Percentiles rank a stretch among this genome's conserved stretches.
Evolutionary conservation across 768 basidiomycete species (phyloP).

Genomic region (Phaeolepiota aurea): DNA sequence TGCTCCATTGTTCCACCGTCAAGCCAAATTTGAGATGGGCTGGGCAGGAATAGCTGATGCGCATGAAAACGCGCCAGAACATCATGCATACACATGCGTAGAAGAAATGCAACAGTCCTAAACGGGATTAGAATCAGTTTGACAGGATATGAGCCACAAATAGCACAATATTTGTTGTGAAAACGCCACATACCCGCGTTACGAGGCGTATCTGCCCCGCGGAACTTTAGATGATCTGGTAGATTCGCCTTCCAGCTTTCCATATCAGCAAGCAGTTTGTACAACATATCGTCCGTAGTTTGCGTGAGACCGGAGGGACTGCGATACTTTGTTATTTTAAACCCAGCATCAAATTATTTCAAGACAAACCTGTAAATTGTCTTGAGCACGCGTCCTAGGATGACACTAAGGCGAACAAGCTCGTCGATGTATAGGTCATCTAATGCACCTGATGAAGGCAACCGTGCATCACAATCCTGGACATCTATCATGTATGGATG

Average conservation of each 20-base stretch:
- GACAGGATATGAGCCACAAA: slow-evolving; percentile 5
- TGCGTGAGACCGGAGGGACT: slow-evolving; percentile 85
- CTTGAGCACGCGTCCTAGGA: slow-evolving; percentile 88
- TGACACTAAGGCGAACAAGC: slow-evolving; percentile 83
- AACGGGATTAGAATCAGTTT: not conserved
- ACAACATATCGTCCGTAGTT: slow-evolving; percentile 75
- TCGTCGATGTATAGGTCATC: slow-evolving; percentile 81
- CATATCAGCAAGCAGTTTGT: slow-evolving; percentile 54
- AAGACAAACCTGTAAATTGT: slow-evolving; percentile 75
- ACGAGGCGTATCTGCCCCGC: slow-evolving; percentile 56
- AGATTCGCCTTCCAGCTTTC: slow-evolving; percentile 73
- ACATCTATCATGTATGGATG: slow-evolving; percentile 96
- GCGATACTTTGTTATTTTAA: slow-evolving; percentile 1
- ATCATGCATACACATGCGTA: slow-evolving; percentile 92
- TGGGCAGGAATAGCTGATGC: slow-evolving; percentile 90
- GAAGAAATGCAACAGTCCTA: slow-evolving; percentile 82
- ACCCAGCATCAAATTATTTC: too few species aligned
- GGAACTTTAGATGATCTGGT: slow-evolving; percentile 72
- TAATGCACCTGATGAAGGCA: slow-evolving; percentile 82
- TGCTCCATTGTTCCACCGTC: slow-evolving; percentile 73
- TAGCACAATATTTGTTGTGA: not conserved
- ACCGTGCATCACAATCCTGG: slow-evolving; percentile 89
- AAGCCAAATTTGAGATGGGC: slow-evolving; percentile 82
- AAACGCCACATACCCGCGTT: slow-evolving; percentile 48
- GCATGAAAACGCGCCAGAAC: slow-evolving; percentile 98